Evolutionary conservation across 352 stramenopile species (phyloP).

Genomic region (Phytopythium boreale): DNA sequence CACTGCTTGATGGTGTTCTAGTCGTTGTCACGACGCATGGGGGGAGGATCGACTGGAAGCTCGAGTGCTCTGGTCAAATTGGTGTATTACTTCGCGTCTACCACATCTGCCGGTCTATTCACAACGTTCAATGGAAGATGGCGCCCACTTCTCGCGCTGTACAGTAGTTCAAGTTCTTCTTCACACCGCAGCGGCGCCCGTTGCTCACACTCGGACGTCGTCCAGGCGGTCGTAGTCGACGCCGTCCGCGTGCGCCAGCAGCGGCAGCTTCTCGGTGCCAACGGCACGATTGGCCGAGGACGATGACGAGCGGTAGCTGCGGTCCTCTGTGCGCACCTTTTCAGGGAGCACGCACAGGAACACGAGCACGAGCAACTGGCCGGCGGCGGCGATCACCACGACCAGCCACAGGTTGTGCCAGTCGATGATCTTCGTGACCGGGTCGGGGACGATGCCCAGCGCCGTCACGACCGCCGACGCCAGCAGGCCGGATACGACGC

Average conservation of each 20-base stretch:
- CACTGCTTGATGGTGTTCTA: no score
- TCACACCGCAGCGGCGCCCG: no score
- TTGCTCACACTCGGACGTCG: conserved; percentile 21
- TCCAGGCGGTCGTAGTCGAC: conserved; percentile 6
- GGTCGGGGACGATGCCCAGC: conserved; percentile 59
- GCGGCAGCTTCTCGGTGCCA: conserved; percentile 37
- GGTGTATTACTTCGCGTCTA: not conserved
- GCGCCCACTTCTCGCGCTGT: not conserved
- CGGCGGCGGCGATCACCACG: conserved; percentile 48
- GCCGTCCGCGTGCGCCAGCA: conserved; percentile 32
- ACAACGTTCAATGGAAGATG: not conserved
- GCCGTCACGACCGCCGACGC: conserved; percentile 48
- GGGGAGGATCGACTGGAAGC: no score
- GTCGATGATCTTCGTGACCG: conserved; percentile 47
- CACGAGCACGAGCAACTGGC: conserved; percentile 63
- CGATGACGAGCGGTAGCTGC: not conserved
- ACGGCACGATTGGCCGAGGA: conserved; percentile 9
- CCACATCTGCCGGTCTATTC: not conserved
- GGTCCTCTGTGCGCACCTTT: conserved; percentile 35
- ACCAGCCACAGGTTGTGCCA: conserved; percentile 63
- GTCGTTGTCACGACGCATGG: no score
- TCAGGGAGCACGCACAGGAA: conserved; percentile 72
- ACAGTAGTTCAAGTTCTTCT: not conserved
- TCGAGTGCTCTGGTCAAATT: no score
- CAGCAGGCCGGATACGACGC: conserved; percentile 63